These are phyloP conservation scores for Oenanthe sinensis DNA, from an alignment of 129 eudicot species.

Conservation along the genomic window DNA sequence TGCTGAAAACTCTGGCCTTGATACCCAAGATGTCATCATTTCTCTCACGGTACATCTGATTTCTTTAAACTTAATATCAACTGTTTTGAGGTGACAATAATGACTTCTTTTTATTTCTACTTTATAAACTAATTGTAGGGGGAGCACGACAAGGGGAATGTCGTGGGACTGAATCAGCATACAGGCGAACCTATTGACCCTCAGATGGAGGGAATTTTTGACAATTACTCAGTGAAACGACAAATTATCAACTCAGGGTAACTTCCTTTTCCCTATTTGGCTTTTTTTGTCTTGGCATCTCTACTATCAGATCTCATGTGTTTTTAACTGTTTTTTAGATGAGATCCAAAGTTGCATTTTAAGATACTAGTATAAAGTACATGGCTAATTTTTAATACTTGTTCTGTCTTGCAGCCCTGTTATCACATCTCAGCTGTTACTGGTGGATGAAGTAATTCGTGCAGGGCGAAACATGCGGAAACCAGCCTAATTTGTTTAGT, in stretches of 20 bases:
- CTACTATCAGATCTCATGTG: neutral
- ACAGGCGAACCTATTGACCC: constrained; percentile 95
- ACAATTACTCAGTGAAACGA: constrained; percentile 90
- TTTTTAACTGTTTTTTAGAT: neutral
- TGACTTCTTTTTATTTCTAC: neutral
- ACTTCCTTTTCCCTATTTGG: neutral
- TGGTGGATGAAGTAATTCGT: constrained; percentile 97
- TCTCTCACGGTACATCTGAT: constrained; percentile 61
- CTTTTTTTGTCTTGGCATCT: neutral
- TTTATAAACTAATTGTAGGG: constrained; percentile 35
- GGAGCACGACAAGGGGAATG: constrained; percentile 86
- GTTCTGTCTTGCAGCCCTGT: constrained; percentile 57
- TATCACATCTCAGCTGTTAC: constrained; percentile 83
- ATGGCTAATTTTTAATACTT: neutral
- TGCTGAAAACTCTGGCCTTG: constrained; percentile 96
- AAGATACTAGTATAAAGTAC: neutral
- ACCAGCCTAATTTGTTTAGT: constrained; percentile 35
- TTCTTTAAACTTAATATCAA: neutral
- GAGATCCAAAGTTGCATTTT: too few relatives aligned
- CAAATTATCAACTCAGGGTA: constrained; percentile 93
- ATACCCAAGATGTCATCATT: constrained; percentile 81
- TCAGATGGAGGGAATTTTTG: constrained; percentile 96
- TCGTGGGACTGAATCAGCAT: constrained; percentile 85
- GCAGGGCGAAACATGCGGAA: constrained; percentile 99
- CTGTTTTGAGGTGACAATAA: neutral